Conservation (phyloP, 768 basidiomycete species). For the Polyporus arcularius region DNA sequence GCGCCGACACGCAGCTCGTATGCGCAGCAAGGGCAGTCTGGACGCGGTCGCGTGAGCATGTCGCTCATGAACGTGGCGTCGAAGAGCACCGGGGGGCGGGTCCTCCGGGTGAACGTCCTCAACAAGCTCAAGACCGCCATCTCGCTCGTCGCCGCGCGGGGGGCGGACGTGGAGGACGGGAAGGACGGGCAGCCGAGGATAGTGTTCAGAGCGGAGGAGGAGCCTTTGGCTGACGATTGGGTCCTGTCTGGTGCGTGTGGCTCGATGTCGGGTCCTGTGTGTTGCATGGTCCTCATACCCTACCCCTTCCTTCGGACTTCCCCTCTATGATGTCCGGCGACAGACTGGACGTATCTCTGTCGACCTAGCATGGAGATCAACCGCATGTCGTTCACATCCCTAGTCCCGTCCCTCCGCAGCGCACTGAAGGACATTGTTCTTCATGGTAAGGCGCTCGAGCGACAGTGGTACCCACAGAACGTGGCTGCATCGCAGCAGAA, state of each 20-base stretch:
- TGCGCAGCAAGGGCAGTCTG: slow-evolving; percentile 3
- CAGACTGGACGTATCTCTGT: slow-evolving; percentile 55
- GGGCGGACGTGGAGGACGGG: slow-evolving; percentile 34
- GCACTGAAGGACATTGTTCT: slow-evolving; percentile 26
- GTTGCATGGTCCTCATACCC: neutral
- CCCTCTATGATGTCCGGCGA: neutral
- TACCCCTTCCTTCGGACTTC: no score
- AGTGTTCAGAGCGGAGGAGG: slow-evolving; percentile 12
- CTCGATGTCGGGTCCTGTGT: neutral
- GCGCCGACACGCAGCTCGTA: neutral
- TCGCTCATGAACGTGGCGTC: slow-evolving; percentile 33
- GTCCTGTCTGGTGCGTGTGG: slow-evolving; percentile 20
- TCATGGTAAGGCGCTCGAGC: slow-evolving; percentile 10
- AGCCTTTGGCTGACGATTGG: slow-evolving; percentile 7
- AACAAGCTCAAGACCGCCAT: slow-evolving; percentile 42
- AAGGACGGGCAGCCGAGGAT: slow-evolving; percentile 13
- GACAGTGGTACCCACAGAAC: slow-evolving; percentile 3
- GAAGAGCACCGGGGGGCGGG: slow-evolving; percentile 35
- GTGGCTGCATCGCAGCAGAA: no score
- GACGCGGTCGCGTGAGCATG: slow-evolving; percentile 32
- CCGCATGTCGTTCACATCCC: slow-evolving; percentile 44
- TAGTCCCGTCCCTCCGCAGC: slow-evolving; percentile 40
- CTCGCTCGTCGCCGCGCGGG: slow-evolving; percentile 42
- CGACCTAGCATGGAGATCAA: slow-evolving; percentile 40
- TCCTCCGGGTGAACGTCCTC: slow-evolving; percentile 35